A percentile compares a stretch with the other conserved stretches of the same genome.
Conservation (phyloP, 2,329 filamentous ascomycete genomes). For the Cladophialophora immunda region DNA sequence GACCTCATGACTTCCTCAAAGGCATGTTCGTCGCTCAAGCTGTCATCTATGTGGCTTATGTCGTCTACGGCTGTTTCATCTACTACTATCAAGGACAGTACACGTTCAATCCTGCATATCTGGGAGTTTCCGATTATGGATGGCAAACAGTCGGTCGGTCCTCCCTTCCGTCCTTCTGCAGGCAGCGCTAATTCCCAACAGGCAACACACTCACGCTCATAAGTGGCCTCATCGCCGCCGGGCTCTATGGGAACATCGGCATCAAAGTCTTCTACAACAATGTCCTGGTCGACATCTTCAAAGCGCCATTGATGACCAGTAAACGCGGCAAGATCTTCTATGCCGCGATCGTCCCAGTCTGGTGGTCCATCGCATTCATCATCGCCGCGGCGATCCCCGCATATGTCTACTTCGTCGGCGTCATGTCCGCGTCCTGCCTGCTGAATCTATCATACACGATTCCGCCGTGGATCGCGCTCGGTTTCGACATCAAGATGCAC, state of each 20-base stretch:
- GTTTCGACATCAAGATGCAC: constrained; percentile 6
- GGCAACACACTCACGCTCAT: constrained; percentile 7
- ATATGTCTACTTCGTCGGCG: constrained; percentile 2
- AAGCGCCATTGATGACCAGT: neutral
- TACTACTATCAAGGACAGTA: constrained; percentile 12
- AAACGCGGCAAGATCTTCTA: neutral
- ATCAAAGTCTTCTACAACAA: constrained; percentile 12
- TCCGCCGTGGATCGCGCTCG: constrained; percentile 1
- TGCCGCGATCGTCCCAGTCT: constrained; percentile 3
- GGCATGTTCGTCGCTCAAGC: constrained; percentile 4
- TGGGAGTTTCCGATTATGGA: constrained; percentile 3
- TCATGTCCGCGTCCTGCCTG: constrained; percentile 5
- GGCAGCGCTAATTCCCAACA: neutral
- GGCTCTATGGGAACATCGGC: constrained; percentile 9
- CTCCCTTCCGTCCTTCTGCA: neutral
- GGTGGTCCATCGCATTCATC: constrained; percentile 7
- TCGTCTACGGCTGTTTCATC: constrained; percentile 11
- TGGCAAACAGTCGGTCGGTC: constrained; percentile 12
- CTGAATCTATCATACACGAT: constrained; percentile 10
- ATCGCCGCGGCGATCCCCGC: constrained; percentile 5
- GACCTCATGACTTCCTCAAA: constrained; percentile 13
- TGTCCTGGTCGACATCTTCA: neutral
- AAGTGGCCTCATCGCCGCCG: neutral
- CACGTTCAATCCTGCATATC: constrained; percentile 7
- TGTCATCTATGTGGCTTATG: neutral